Conservation (phyloP, 441 rosid species). For the Pelargonium myrrhifolium region DNA sequence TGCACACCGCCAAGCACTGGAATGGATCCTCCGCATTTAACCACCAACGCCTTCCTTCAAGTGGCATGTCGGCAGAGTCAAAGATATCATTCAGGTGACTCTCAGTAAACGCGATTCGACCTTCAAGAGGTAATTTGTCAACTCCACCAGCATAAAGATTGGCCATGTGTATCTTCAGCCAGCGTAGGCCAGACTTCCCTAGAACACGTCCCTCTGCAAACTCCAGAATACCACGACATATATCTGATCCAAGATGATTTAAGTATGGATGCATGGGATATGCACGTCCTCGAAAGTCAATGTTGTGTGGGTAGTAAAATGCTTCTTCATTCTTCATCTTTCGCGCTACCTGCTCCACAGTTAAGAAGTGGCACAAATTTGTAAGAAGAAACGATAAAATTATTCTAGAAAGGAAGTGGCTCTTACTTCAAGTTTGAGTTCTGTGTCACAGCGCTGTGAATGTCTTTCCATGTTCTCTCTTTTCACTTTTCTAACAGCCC, state of each 20-base stretch:
- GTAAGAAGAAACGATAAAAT: not conserved
- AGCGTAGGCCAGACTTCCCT: slow-evolving; percentile 72
- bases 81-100: slow-evolving; percentile 75
- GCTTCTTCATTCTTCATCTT: slow-evolving; percentile 90
- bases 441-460: slow-evolving; percentile 89
- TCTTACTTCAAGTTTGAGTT: slow-evolving; percentile 91
- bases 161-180: slow-evolving; percentile 98
- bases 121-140: slow-evolving; percentile 78
- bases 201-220: slow-evolving; percentile 88
- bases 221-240: slow-evolving; percentile 93
- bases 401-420: not conserved
- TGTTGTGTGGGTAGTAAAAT: slow-evolving; percentile 88
- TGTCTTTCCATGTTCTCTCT: slow-evolving; percentile 87
- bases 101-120: slow-evolving; percentile 72
- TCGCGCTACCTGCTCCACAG: slow-evolving; percentile 74
- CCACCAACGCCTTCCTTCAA: slow-evolving; percentile 97
- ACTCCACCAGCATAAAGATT: slow-evolving; percentile 90
- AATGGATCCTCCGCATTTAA: slow-evolving; percentile 93
- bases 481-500: slow-evolving; percentile 54
- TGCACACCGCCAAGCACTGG: slow-evolving; percentile 90
- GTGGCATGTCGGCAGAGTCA: slow-evolving; percentile 89
- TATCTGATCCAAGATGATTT: slow-evolving; percentile 97
- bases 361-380: slow-evolving; percentile 9
- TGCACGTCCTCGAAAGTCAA: slow-evolving; percentile 98
- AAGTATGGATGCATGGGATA: slow-evolving; percentile 97